Conservation (phyloP, 169 alveolate genomes). For the Neospora caninum region DNA sequence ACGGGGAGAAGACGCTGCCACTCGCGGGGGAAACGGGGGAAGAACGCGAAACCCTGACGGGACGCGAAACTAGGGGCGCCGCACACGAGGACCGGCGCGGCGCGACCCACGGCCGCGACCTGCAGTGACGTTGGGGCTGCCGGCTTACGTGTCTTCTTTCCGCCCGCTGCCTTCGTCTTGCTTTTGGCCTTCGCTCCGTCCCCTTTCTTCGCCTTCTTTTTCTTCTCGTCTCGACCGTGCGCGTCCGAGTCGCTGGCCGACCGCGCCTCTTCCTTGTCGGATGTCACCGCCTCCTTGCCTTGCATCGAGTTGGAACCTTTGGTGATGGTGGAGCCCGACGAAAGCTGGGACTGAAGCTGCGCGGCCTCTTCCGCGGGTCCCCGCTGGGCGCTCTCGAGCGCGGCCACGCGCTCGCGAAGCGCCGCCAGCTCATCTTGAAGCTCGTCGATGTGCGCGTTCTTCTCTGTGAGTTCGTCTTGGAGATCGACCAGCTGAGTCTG, state of each 20-base stretch:
- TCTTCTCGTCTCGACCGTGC: constrained; percentile 41
- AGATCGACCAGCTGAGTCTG: not conserved
- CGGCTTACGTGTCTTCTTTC: constrained; percentile 35
- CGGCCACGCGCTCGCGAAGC: constrained; percentile 33
- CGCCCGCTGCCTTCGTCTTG: not conserved
- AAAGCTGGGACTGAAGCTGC: too few species aligned
- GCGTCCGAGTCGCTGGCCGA: constrained; percentile 60
- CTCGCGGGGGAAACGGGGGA: too few species aligned
- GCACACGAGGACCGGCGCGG: too few species aligned
- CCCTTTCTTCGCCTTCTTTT: constrained; percentile 21
- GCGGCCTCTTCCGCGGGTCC: too few species aligned
- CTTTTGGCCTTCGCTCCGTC: constrained; percentile 23
- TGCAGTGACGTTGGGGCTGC: too few species aligned
- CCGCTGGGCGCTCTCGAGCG: too few species aligned
- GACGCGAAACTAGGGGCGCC: too few species aligned
- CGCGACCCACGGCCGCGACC: too few species aligned
- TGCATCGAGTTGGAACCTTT: not conserved
- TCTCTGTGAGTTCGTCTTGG: constrained; percentile 43
- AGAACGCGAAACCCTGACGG: too few species aligned
- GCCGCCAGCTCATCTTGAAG: constrained; percentile 32
- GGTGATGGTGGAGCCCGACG: not conserved
- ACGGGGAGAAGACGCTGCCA: too few species aligned
- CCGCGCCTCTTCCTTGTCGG: not conserved
- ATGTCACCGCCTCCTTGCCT: not conserved
- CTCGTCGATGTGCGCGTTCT: constrained; percentile 46